These are phyloP conservation scores for Scalesia atractyloides DNA, from an alignment of 129 eudicot species.

Conservation along the genomic window DNA sequence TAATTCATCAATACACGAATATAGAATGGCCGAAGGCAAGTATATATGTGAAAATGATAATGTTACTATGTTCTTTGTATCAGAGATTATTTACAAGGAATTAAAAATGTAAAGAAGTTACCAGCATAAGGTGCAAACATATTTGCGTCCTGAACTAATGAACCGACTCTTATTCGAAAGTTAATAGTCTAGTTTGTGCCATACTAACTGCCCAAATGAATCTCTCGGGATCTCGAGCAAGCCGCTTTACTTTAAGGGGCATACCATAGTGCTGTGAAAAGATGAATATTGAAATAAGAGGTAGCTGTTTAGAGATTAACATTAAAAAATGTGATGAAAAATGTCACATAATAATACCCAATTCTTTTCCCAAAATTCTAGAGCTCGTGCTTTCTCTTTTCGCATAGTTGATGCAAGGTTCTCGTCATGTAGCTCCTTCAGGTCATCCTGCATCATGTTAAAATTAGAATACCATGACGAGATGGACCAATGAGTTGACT, in stretches of 20 bases:
- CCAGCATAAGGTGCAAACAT: constrained; percentile 98
- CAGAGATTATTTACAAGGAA: constrained; percentile 14
- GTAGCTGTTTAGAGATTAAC: constrained; percentile 7
- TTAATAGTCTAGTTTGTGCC: constrained; percentile 86
- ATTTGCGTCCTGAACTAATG: constrained; percentile 83
- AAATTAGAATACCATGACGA: neutral
- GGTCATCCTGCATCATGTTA: constrained; percentile 65
- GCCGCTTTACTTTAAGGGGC: constrained; percentile 92
- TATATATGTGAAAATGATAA: neutral
- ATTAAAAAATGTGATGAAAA: neutral
- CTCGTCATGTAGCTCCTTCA: constrained; percentile 80
- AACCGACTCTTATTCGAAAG: constrained; percentile 73
- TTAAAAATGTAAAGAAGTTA: constrained; percentile 30
- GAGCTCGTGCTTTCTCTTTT: constrained; percentile 68
- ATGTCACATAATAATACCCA: constrained; percentile 54
- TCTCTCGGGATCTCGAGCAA: constrained; percentile 88
- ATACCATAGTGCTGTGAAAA: constrained; percentile 74
- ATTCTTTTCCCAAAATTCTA: constrained; percentile 91
- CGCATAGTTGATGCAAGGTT: constrained; percentile 73
- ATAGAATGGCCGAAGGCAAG: neutral
- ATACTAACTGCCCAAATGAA: constrained; percentile 95
- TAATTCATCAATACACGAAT: constrained; percentile 1
- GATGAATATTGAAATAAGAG: neutral
- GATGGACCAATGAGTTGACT: constrained; percentile 17
- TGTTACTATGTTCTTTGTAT: neutral